A percentile compares a stretch with the other conserved stretches of the same genome.
phyloP scores from a whole-genome alignment of 2,329 filamentous ascomycete species.

The Penicillium sp. region DNA sequence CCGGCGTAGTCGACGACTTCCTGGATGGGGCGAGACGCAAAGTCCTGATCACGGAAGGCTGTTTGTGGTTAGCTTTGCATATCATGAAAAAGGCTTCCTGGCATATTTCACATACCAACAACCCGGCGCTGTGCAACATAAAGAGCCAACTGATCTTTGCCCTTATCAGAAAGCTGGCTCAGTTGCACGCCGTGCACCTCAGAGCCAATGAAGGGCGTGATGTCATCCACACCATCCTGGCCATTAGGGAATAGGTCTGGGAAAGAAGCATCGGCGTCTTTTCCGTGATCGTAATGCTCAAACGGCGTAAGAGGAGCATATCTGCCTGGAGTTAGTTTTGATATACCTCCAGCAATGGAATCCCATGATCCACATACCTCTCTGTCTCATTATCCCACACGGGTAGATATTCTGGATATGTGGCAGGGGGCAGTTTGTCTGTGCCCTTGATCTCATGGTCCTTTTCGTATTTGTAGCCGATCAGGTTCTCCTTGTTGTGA shows the following conservation, averaged over 20 bases:
- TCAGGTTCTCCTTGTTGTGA: slow-evolving; percentile 40
- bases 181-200: slow-evolving; percentile 73
- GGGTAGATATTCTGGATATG: slow-evolving; percentile 73
- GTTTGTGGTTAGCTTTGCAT: neutral
- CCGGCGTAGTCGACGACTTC: slow-evolving; percentile 69
- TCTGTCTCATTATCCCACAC: slow-evolving; percentile 64
- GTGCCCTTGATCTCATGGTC: slow-evolving; percentile 58
- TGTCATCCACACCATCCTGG: slow-evolving; percentile 53
- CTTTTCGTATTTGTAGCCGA: slow-evolving; percentile 44
- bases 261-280: slow-evolving; percentile 70
- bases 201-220: slow-evolving; percentile 74
- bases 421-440: slow-evolving; percentile 55
- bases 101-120: slow-evolving; percentile 52
- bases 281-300: slow-evolving; percentile 73
- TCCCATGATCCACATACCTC: slow-evolving; percentile 21
- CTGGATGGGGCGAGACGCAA: slow-evolving; percentile 68
- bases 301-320: slow-evolving; percentile 67
- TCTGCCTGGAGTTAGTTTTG: slow-evolving; percentile 36
- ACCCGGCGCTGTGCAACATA: slow-evolving; percentile 61
- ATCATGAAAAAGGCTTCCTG: neutral
- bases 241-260: slow-evolving; percentile 64
- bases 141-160: slow-evolving; percentile 73
- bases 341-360: neutral
- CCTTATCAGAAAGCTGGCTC: slow-evolving; percentile 65
- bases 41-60: slow-evolving; percentile 75